Evolutionary conservation across 2,329 filamentous ascomycete genomes (phyloP).

Genomic region (Apiospora arundinis): DNA sequence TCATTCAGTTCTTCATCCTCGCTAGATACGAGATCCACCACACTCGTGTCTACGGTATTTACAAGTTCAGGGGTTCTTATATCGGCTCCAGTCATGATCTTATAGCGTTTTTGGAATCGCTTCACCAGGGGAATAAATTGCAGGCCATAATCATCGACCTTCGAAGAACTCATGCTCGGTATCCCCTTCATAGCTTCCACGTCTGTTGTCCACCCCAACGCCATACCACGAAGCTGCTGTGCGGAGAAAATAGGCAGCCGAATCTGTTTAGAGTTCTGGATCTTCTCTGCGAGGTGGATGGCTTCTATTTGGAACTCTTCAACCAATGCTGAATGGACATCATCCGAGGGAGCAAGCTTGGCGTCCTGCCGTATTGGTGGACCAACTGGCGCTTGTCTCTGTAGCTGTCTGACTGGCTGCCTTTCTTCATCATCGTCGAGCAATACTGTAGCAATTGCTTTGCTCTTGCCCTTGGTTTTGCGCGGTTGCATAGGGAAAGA

Average conservation of each 20-base stretch:
- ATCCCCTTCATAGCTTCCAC: constrained; percentile 68
- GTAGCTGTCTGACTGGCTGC: constrained; percentile 43
- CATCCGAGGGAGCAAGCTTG: constrained; percentile 57
- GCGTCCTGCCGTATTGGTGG: constrained; percentile 65
- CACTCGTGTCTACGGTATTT: constrained; percentile 39
- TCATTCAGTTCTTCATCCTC: constrained; percentile 32
- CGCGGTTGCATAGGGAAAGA: constrained; percentile 55
- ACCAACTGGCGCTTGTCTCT: constrained; percentile 51
- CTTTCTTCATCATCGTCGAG: constrained; percentile 49
- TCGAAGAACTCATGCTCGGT: constrained; percentile 65
- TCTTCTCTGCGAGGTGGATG: constrained; percentile 62
- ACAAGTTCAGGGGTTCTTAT: too few relatives aligned
- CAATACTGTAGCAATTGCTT: constrained; percentile 35
- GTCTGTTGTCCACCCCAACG: constrained; percentile 67
- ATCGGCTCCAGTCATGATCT: constrained; percentile 53
- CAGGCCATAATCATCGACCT: constrained; percentile 66
- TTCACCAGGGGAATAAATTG: constrained; percentile 66
- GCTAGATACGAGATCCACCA: constrained; percentile 59
- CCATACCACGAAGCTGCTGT: constrained; percentile 66
- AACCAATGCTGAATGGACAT: constrained; percentile 69
- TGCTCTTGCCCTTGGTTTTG: constrained; percentile 41
- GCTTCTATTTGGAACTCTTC: constrained; percentile 69
- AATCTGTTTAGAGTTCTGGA: constrained; percentile 65
- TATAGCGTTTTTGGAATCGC: constrained; percentile 53
- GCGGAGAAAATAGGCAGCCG: constrained; percentile 71